These are phyloP conservation scores for Cutaneotrichosporon cutaneum DNA, from an alignment of 1,284 basidiomycete genomes.

Conservation along the genomic window DNA sequence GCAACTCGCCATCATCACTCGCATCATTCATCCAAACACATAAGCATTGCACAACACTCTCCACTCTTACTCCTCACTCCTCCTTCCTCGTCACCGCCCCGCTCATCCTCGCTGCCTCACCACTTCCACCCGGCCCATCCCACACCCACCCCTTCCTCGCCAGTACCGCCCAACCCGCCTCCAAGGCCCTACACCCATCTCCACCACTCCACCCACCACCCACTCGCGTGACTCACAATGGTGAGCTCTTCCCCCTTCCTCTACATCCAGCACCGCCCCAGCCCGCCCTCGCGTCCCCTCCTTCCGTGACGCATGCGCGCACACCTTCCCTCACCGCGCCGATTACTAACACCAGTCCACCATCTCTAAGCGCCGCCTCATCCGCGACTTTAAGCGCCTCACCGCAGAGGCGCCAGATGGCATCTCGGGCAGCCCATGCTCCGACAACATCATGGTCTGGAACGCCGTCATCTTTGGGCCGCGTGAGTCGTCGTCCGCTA, in stretches of 20 bases:
- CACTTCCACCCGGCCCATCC: neutral
- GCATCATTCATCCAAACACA: neutral
- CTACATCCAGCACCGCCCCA: no score
- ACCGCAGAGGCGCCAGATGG: slow-evolving; percentile 92
- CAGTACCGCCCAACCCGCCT: neutral
- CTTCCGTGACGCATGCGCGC: neutral
- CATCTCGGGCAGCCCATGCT: slow-evolving; percentile 92
- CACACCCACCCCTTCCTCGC: neutral
- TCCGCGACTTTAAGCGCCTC: slow-evolving; percentile 93
- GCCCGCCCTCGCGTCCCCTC: neutral
- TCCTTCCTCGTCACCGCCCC: no score
- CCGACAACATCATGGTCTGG: slow-evolving; percentile 99
- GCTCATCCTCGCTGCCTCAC: neutral
- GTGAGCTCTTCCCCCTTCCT: neutral
- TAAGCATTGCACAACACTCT: no score
- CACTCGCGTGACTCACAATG: neutral
- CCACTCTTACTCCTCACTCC: no score
- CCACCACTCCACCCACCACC: neutral
- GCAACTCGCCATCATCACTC: neutral
- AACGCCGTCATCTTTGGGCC: slow-evolving; percentile 99
- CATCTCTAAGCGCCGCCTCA: slow-evolving; percentile 81
- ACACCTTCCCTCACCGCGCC: neutral
- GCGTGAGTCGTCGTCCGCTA: slow-evolving; percentile 59
- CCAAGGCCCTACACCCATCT: neutral
- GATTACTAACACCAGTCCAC: slow-evolving; percentile 61